Base-by-base conservation (phyloP, 192 early-diverging fungal genomes). In the Powellomyces hirtus region DNA sequence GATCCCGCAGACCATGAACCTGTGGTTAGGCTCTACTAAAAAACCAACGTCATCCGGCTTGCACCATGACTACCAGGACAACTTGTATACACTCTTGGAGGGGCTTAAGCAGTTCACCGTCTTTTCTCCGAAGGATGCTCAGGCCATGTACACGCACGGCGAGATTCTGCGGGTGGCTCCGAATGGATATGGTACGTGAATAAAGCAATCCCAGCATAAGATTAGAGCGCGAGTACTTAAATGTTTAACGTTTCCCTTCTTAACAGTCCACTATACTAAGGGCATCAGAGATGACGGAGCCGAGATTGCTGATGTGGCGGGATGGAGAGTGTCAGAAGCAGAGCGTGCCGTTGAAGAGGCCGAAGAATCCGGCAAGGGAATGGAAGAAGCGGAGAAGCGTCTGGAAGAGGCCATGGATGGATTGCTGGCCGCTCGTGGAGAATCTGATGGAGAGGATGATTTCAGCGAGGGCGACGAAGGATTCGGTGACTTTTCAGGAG, bases 1-100 rank as follows among this genome's bases (percentile, higher is more conserved):
- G 13, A 62, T 77, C 18, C 78, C 76, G 13, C 75, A 78, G 53
- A 71, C 75, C 50, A 62, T 81, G 22, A 83, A 83, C 66, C 59
- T 81, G 27, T 83, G 81, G 81, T 64, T 83, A 5, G 81, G 81
- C 27, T 34, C 46, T 20, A 35, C 38, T 13, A 10, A 30, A 0
- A 35, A 40, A 18, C 66, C 71, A 6, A 64, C 68, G 2, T 76
- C 79, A 22, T 74, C 79, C 16, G 77, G 76, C 26, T 62, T 83
- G 37, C 81, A 83, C 55, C 78, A 83, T 59, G 81, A 83, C 37
- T 81, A 67, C 51, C 68, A 68, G 38, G 81, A 83, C 69, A 83
- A 83, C 62, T 50, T 83, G 26, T 83, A 83, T 62, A 31, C 73
- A 2, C 74, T 83, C 14, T 24, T 72, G 11, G 29, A 42, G 31